phyloP scores from a whole-genome alignment of 1,284 basidiomycete species.

The Mycena sp. region DNA sequence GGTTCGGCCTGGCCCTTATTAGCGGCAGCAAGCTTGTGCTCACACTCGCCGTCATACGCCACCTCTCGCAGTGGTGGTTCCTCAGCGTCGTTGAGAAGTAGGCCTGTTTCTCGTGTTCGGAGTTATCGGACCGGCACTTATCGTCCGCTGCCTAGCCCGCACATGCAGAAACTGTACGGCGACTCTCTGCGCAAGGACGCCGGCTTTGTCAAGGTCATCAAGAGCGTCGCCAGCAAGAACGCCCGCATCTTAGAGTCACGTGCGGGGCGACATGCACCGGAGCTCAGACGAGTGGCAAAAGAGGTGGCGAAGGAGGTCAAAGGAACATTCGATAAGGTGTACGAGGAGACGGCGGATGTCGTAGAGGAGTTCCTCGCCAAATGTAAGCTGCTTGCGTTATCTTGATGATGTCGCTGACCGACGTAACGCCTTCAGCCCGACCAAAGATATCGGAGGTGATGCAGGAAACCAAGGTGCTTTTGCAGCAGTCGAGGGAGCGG shows the following conservation, averaged over 20 bases:
- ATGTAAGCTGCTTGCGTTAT: conserved; percentile 56
- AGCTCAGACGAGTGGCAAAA: conserved; percentile 82
- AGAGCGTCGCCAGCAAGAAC: conserved; percentile 87
- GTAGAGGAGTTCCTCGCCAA: conserved; percentile 94
- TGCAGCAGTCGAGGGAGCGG: conserved; percentile 91
- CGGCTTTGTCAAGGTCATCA: conserved; percentile 96
- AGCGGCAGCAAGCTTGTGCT: conserved; percentile 91
- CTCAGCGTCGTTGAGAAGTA: conserved; percentile 88
- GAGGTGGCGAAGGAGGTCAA: conserved; percentile 91
- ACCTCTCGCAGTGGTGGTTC: conserved; percentile 93
- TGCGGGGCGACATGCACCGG: conserved; percentile 75
- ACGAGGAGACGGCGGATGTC: conserved; percentile 87
- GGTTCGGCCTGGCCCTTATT: conserved; percentile 93
- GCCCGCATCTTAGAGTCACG: conserved; percentile 74
- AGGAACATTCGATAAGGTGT: conserved; percentile 94
- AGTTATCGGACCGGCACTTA: not conserved
- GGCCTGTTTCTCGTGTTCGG: conserved; percentile 41
- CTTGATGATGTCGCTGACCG: conserved; percentile 7
- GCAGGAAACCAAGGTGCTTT: conserved; percentile 89
- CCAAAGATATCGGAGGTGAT: conserved; percentile 82
- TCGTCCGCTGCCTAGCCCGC: conserved; percentile 68
- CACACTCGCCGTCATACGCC: conserved; percentile 84
- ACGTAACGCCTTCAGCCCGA: conserved; percentile 47
- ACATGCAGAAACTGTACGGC: conserved; percentile 97
- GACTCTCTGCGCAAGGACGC: conserved; percentile 93